Percentiles rank a stretch among this genome's conserved stretches.
Conservation (phyloP, 108 stramenopile genomes). For the Skeletonema grethae region DNA sequence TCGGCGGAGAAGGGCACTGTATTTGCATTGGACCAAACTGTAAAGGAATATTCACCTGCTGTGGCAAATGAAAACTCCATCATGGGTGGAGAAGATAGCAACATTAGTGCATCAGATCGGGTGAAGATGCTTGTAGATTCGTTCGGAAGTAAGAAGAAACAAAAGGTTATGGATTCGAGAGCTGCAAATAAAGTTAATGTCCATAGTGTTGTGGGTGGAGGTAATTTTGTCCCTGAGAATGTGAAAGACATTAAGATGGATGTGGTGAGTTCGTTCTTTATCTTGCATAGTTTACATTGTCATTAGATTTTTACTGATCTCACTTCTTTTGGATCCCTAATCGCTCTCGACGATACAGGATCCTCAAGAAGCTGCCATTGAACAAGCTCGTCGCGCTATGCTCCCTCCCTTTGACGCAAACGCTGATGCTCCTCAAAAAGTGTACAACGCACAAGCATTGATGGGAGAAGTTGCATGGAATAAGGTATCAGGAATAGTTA, state of each 20-base stretch:
- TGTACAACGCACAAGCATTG: conserved; percentile 68
- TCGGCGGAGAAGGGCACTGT: conserved; percentile 68
- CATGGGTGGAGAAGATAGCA: conserved; percentile 1
- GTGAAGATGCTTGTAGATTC: conserved; percentile 67
- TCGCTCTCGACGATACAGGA: conserved; percentile 18
- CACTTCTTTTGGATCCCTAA: not conserved
- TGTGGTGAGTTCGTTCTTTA: conserved; percentile 16
- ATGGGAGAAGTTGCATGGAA: conserved; percentile 60
- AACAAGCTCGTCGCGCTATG: conserved; percentile 59
- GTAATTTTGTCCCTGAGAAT: conserved; percentile 55
- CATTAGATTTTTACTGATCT: not conserved
- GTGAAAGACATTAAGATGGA: conserved; percentile 32
- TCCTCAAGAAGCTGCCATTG: conserved; percentile 54
- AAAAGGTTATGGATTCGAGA: conserved; percentile 70
- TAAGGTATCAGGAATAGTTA: conserved; percentile 60
- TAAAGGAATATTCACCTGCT: conserved; percentile 54
- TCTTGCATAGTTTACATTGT: not conserved
- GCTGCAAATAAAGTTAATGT: conserved; percentile 83
- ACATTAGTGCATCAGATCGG: conserved; percentile 29
- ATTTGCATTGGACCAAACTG: conserved; percentile 69
- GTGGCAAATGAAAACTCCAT: conserved; percentile 15
- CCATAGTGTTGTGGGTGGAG: conserved; percentile 76
- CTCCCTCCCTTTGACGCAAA: conserved; percentile 69
- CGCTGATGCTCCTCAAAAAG: conserved; percentile 58
- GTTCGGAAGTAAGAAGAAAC: conserved; percentile 85